These are phyloP conservation scores for Daldinia eschscholtzii DNA, from an alignment of 2,329 filamentous ascomycete species.

Conservation along the genomic window DNA sequence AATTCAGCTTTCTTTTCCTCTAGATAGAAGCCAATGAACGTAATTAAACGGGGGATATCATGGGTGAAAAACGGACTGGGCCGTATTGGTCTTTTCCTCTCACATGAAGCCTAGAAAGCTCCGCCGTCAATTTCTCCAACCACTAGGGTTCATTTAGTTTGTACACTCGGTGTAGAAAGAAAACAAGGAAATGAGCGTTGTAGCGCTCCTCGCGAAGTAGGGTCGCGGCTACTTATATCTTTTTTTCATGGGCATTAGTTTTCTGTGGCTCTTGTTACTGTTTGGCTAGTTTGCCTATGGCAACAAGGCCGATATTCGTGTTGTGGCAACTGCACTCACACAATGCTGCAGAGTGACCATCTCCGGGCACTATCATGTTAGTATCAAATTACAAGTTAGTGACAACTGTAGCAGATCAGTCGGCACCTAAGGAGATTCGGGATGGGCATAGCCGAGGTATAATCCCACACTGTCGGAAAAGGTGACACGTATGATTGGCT, in stretches of 20 bases:
- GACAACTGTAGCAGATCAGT: constrained; percentile 39
- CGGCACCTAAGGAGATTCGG: constrained; percentile 20
- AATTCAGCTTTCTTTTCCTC: constrained; percentile 19
- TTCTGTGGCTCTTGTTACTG: constrained; percentile 16
- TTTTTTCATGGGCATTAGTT: constrained; percentile 11
- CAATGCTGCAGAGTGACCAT: constrained; percentile 21
- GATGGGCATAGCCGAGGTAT: constrained; percentile 6
- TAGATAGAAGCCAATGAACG: constrained; percentile 22
- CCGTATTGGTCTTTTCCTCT: constrained; percentile 14
- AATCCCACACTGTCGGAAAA: background rate
- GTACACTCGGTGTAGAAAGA: constrained; percentile 5
- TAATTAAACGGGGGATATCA: constrained; percentile 21
- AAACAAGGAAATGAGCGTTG: constrained; percentile 11
- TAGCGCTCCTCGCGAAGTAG: constrained; percentile 11
- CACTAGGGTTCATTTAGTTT: constrained; percentile 5
- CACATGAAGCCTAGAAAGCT: constrained; percentile 1
- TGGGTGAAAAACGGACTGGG: constrained; percentile 9
- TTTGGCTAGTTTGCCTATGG: constrained; percentile 16
- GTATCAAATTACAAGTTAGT: constrained; percentile 27
- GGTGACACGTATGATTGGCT: background rate
- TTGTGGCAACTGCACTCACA: constrained; percentile 24
- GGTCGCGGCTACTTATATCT: constrained; percentile 17
- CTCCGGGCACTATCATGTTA: constrained; percentile 33
- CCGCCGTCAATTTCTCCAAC: background rate
- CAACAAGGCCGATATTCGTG: constrained; percentile 3